Evolutionary conservation across 768 basidiomycete genomes (phyloP), one percentile per base, ranked within the genome.

Genomic region (Pleurotus pulmonarius): DNA sequence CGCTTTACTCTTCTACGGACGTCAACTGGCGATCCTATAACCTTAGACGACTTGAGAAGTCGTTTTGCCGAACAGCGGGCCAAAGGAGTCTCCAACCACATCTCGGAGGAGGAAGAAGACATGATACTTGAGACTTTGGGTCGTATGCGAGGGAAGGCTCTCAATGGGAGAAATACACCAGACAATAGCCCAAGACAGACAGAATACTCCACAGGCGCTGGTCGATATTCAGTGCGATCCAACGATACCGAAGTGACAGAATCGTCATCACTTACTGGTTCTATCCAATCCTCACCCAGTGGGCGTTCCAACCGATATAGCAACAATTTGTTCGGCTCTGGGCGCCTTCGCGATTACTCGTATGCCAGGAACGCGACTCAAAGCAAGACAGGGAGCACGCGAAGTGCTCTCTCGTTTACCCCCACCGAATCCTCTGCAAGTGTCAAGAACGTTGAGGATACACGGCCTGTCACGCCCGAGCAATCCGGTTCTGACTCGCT

Each of bases 291-390:
- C 16, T 80, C 83, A 20, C 78, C 86, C 22, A 69, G 69, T 61
- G 57, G 73, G 47, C 76, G 81, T 34, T 81, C 82, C 40, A 87
- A 88, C 70, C 82, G 91, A 46, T 88, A 89, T 69, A 92, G 90
- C 75, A 92, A 92, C 68, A 92, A 92, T 64, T 75, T 94, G 49
- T 93, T 92, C 60, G 86, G 89, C 46, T 92, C 91, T 15, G 85
- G 86, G n/a, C 81, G 85, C 55, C 77, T 91, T 63, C 79, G 86
- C 56, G 91, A 93, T 68, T 83, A 90, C 65, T 74, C 76, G 8
- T 89, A 92, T 68, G 67, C 89, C 63, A 83, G 85, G 58, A 81
- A 76, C 65, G 64, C 75, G 18, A 58, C 69, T 59, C 75, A 71
- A 63, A 73, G 71, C 58, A 80, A 74, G 54, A 65, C 67, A 54